phyloP scores from a whole-genome alignment of 2,329 filamentous ascomycete species.

The Stemphylium lycopersici region DNA sequence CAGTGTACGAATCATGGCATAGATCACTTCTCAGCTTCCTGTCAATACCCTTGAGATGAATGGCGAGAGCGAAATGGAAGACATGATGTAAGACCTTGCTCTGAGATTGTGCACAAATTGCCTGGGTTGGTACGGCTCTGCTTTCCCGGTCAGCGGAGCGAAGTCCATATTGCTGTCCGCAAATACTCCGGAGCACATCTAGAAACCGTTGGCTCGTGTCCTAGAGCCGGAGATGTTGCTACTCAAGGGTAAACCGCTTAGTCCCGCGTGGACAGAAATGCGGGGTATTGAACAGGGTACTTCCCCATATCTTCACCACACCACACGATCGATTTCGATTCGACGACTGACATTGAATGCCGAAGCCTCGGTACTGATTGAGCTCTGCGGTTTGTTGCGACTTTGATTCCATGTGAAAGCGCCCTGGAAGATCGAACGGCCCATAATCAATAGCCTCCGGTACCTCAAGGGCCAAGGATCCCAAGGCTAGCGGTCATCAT shows the following conservation, averaged over 20 bases:
- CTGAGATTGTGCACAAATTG: background rate
- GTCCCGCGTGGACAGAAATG: slow-evolving; percentile 14
- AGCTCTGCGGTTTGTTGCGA: no score
- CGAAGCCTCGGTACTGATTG: background rate
- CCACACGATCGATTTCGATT: background rate
- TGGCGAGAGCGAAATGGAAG: background rate
- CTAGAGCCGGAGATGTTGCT: slow-evolving; percentile 16
- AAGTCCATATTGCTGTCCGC: background rate
- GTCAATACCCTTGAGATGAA: background rate
- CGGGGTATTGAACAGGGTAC: slow-evolving; percentile 16
- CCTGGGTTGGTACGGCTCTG: background rate
- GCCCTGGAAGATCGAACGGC: no score
- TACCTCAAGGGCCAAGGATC: no score
- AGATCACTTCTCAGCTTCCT: background rate
- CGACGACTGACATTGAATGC: background rate
- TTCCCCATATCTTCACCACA: slow-evolving; percentile 7
- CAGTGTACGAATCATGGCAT: background rate
- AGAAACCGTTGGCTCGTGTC: slow-evolving; percentile 12
- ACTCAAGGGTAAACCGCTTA: slow-evolving; percentile 10
- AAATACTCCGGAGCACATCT: slow-evolving; percentile 10
- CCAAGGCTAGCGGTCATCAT: no score
- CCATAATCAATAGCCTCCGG: no score
- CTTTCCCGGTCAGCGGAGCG: background rate
- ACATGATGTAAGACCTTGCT: background rate
- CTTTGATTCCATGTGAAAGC: no score